These are phyloP conservation scores for Colletotrichum tabaci DNA, from an alignment of 2,329 filamentous ascomycete species.

Conservation along the genomic window DNA sequence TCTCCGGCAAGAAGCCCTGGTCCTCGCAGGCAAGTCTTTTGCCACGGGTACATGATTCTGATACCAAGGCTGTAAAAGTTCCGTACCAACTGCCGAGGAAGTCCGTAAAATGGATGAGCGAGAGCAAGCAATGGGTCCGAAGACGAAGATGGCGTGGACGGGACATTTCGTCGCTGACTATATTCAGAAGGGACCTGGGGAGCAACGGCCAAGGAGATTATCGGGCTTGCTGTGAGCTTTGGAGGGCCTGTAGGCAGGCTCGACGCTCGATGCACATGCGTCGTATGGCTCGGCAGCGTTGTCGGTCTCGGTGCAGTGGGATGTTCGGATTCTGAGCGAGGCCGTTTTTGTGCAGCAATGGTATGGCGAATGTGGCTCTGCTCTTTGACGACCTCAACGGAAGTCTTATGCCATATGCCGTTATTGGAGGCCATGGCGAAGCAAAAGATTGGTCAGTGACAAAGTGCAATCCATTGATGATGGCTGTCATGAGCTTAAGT, in stretches of 20 bases:
- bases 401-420: conserved; percentile 65
- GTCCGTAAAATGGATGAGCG: conserved; percentile 73
- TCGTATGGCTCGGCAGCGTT: conserved; percentile 17
- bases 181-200: conserved; percentile 62
- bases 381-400: conserved; percentile 62
- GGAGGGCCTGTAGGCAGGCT: conserved; percentile 51
- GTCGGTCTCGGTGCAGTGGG: conserved; percentile 21
- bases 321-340: conserved; percentile 28
- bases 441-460: not conserved
- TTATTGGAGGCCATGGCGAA: conserved; percentile 57
- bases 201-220: conserved; percentile 55
- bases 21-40: conserved; percentile 80
- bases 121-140: conserved; percentile 72
- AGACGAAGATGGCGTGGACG: conserved; percentile 67
- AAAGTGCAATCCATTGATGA: conserved; percentile 24
- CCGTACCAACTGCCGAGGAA: conserved; percentile 71
- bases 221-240: conserved; percentile 60
- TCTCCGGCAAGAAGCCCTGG: conserved; percentile 76
- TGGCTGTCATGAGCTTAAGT: not conserved
- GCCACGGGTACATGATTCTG: conserved; percentile 83
- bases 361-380: conserved; percentile 56
- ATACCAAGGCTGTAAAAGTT: conserved; percentile 80
- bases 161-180: conserved; percentile 67
- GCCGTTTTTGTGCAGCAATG: conserved; percentile 66
- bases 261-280: conserved; percentile 53